Base-by-base conservation (phyloP, 208 protist genomes). In the Vickermania ingenoplastis region DNA sequence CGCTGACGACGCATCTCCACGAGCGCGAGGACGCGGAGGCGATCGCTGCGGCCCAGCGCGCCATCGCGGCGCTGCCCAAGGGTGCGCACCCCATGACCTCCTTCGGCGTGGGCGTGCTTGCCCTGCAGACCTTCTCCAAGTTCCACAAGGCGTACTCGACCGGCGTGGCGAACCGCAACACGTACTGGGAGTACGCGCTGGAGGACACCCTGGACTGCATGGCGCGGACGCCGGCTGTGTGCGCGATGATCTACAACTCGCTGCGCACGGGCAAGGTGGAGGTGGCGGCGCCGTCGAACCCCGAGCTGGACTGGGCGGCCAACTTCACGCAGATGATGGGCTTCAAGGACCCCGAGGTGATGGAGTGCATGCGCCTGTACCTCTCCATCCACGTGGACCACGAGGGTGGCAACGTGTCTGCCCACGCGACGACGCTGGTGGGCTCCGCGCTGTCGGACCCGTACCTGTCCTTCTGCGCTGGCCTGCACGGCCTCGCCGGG, bases 341-440 rank as follows among this genome's bases (percentile, higher is more conserved):
- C 65, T 98, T 87, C 69, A 79, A 75, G 31, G 79, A 88, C 55
- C 56, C 86, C 45, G 50, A 84, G 45, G 97, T 99, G 67, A 83
- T 79, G 73, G 97, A 99, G 59, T 90, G 98, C 57, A 97, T 99
- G 92, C 91, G 97, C 55, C 79, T 99, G 28, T 99, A 99, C 80
- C 81, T 99, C 14, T 85, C 76, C 48, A 89, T 98, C 55, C 96
- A 98, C 75, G 76, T 79, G n/a, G 95, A 97, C 65, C 95, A 97
- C 75, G 94, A 98, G 78, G 89, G 96, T 59, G 97, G 96, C 71
- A 99, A 99, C 75, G 96, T 98, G 25, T 96, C 89, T 45, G 97
- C 97, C 36, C 97, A 99, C 80, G 91, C 96, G n/a, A 97, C 91
- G 45, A 93, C 95, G 61, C 85, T 99, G 25, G 97, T 99, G 31